Percentiles rank a stretch among this genome's conserved stretches.
These are phyloP conservation scores for Rachicladosporium sp. DNA, from an alignment of 2,329 filamentous ascomycete genomes.

Conservation along the genomic window DNA sequence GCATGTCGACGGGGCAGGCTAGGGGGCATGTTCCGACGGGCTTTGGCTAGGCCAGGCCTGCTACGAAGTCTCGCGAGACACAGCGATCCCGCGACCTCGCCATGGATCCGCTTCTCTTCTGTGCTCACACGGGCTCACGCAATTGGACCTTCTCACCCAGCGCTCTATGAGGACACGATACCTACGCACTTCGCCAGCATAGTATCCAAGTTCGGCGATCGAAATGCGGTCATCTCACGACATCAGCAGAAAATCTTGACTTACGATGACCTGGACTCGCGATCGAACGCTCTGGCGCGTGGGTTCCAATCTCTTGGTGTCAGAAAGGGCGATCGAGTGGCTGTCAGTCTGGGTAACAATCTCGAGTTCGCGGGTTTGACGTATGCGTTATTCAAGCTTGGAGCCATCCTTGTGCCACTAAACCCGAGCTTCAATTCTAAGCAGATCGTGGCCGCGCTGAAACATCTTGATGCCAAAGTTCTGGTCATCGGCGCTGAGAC, in stretches of 20 bases:
- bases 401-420: constrained; percentile 81
- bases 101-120: too few relatives aligned
- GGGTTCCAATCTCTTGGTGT: constrained; percentile 60
- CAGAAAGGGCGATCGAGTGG: constrained; percentile 70
- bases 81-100: too few relatives aligned
- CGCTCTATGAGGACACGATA: constrained; percentile 55
- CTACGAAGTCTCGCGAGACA: too few relatives aligned
- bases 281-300: constrained; percentile 63
- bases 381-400: constrained; percentile 87
- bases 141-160: constrained; percentile 39
- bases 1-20: too few relatives aligned
- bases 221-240: constrained; percentile 47
- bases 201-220: constrained; percentile 53
- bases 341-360: constrained; percentile 74
- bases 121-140: constrained; percentile 19
- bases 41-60: too few relatives aligned
- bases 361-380: constrained; percentile 72
- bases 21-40: too few relatives aligned
- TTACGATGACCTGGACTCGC: constrained; percentile 61
- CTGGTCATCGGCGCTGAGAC: constrained; percentile 81
- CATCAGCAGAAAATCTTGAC: constrained; percentile 55
- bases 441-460: constrained; percentile 68
- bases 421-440: constrained; percentile 77
- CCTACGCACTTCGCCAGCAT: constrained; percentile 59
- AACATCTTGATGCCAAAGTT: constrained; percentile 59